These are phyloP conservation scores for Puya raimondii DNA, from an alignment of 176 grass and related monocot species.

Conservation along the genomic window DNA sequence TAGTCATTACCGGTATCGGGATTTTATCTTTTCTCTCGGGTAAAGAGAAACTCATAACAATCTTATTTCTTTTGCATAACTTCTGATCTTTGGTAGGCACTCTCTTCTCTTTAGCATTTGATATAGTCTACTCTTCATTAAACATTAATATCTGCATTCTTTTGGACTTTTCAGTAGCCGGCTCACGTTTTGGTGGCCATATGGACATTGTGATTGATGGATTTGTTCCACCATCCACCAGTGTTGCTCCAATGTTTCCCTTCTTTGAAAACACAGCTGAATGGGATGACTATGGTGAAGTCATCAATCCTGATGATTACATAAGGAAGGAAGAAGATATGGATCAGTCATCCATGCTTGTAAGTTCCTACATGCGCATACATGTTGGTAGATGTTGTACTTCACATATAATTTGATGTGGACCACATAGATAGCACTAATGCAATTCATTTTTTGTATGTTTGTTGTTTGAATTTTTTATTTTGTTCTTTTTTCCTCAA, in stretches of 20 bases:
- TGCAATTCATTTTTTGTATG: background rate
- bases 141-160: background rate
- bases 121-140: background rate
- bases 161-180: conserved; percentile 26
- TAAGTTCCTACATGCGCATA: conserved; percentile 43
- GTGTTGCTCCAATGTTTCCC: conserved; percentile 92
- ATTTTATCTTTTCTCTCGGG: too few relatives aligned
- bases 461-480: background rate
- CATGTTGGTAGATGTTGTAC: background rate
- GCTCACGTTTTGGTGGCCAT: conserved; percentile 36
- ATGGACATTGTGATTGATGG: conserved; percentile 91
- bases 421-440: background rate
- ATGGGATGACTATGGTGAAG: conserved; percentile 98
- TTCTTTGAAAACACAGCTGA: conserved; percentile 82
- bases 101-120: background rate
- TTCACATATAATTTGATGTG: conserved; percentile 1
- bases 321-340: conserved; percentile 78
- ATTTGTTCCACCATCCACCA: conserved; percentile 67
- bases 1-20: background rate
- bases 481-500: background rate
- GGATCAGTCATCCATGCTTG: conserved; percentile 53
- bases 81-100: background rate
- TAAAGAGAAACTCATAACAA: too few relatives aligned
- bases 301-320: conserved; percentile 98
- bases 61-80: background rate